A percentile compares a stretch with the other conserved stretches of the same genome.
phyloP scores from a whole-genome alignment of 306 rosid species.

The Urtica urens region DNA sequence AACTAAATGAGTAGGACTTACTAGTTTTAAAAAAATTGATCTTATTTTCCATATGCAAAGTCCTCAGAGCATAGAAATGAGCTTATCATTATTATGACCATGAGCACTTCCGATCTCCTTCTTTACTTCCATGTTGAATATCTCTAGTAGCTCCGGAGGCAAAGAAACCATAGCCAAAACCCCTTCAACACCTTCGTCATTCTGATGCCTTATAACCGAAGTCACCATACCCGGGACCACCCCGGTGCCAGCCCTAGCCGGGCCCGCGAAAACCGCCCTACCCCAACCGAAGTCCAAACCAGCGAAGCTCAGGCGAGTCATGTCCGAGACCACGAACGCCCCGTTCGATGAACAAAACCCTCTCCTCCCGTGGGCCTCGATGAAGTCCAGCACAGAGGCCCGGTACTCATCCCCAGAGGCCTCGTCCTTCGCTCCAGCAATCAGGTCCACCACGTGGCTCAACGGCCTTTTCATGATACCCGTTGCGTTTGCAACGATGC shows the following conservation, averaged over 20 bases:
- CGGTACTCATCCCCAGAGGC: constrained; percentile 5
- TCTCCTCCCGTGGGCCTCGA: constrained; percentile 11
- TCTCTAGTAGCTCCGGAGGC: constrained; percentile 2
- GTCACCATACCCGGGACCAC: constrained; percentile 19
- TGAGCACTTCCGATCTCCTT: constrained; percentile 5
- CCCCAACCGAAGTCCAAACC: constrained; percentile 13
- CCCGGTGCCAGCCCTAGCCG: constrained; percentile 18
- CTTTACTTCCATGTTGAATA: constrained; percentile 9
- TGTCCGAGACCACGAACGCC: constrained; percentile 17
- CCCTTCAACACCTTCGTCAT: constrained; percentile 17
- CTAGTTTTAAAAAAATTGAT: not conserved
- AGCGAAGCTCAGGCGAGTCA: constrained; percentile 10
- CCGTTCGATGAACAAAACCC: constrained; percentile 12
- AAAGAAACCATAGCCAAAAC: constrained; percentile 18
- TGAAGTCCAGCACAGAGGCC: constrained; percentile 19
- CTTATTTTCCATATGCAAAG: not conserved
- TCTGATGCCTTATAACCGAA: constrained; percentile 8
- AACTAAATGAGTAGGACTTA: too few relatives aligned
- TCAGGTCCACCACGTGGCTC: constrained; percentile 5
- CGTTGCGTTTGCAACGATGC: constrained; percentile 8
- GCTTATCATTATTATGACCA: not conserved
- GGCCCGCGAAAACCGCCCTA: constrained; percentile 9
- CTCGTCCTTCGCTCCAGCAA: constrained; percentile 4
- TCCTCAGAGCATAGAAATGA: not conserved
- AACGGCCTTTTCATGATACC: constrained; percentile 4